Evolutionary conservation across 441 rosid species (phyloP), one percentile per base, ranked within the genome.

Genomic region (Arabidopsis hybrid): DNA sequence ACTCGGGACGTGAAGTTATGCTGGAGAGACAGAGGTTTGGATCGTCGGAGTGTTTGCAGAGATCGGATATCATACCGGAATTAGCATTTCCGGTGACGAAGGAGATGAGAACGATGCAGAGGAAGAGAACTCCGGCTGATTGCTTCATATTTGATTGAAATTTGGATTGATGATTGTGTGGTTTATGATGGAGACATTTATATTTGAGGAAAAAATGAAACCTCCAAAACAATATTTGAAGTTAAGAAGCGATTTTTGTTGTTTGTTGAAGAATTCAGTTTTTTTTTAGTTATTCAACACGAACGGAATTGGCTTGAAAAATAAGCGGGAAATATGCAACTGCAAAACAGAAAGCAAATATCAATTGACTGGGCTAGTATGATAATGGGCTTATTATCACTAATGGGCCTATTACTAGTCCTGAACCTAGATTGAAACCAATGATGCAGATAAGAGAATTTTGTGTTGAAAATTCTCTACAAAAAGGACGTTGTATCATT

Each of bases 21-120:
- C 78, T 73, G 2, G 75, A 64, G 60, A 70, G 10, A 32, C 82
- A 79, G 0, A 79, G 63, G 29, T 50, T 45, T n/a, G 75, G 67
- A 4, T 74, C 76, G 2, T 74, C 60, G 4, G 65, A 26, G 32
- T 59, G 46, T 29, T 61, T 65, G 49, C 82, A 79, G 0, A 77
- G 76, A 51, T 71, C 31, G 26, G 65, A 51, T 1, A 77, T 77
- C 18, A 71, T 8, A 8, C 11, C 49, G 31, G 69, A 43, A 56
- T 71, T 43, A 1, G 80, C 51, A 51, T 65, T 65, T 18, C 43
- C 73, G 43, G 10, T 0, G 43, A 50, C 1, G 45, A 39, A 65
- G 36, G 53, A 71, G 8, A 59, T 60, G 16, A 53, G 7, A 60
- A 66, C 7, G 51, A 38, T 42, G 73, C 32, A 71, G 5, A 77